These are phyloP conservation scores for Atkinsonella hypoxylon DNA, from an alignment of 2,329 filamentous ascomycete genomes.

Conservation along the genomic window DNA sequence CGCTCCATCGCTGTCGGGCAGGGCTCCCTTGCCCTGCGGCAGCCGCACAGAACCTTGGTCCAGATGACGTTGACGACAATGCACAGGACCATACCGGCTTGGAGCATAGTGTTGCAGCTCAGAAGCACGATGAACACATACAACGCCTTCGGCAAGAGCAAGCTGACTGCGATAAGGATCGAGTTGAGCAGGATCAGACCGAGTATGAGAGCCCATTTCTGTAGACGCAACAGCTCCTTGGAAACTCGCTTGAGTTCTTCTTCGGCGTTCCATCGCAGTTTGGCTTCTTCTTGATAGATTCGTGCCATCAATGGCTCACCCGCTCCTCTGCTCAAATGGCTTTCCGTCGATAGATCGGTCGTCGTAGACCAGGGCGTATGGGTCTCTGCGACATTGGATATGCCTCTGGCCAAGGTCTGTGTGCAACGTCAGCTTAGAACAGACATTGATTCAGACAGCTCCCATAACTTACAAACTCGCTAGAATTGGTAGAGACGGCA, in stretches of 20 bases:
- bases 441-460: too few relatives aligned
- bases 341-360: slow-evolving; percentile 3
- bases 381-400: slow-evolving; percentile 9
- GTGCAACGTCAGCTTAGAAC: not conserved
- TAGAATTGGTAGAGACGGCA: slow-evolving; percentile 11
- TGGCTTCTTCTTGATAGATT: slow-evolving; percentile 26
- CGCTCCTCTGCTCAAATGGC: slow-evolving; percentile 21
- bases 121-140: slow-evolving; percentile 33
- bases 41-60: slow-evolving; percentile 20
- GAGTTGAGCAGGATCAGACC: slow-evolving; percentile 24
- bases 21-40: slow-evolving; percentile 17
- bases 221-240: slow-evolving; percentile 23
- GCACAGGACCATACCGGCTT: slow-evolving; percentile 29
- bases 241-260: slow-evolving; percentile 27
- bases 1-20: slow-evolving; percentile 24
- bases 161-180: slow-evolving; percentile 23
- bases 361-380: slow-evolving; percentile 19
- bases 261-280: slow-evolving; percentile 27
- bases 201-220: slow-evolving; percentile 27
- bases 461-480: slow-evolving; percentile 17
- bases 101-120: slow-evolving; percentile 32
- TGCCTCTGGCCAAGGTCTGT: slow-evolving; percentile 21
- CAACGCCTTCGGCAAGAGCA: slow-evolving; percentile 27
- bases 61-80: slow-evolving; percentile 21
- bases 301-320: slow-evolving; percentile 23